Percentiles rank a stretch among this genome's conserved stretches.
These are phyloP conservation scores for Musa acuminata DNA, from an alignment of 176 grass and related monocot genomes.

Conservation along the genomic window DNA sequence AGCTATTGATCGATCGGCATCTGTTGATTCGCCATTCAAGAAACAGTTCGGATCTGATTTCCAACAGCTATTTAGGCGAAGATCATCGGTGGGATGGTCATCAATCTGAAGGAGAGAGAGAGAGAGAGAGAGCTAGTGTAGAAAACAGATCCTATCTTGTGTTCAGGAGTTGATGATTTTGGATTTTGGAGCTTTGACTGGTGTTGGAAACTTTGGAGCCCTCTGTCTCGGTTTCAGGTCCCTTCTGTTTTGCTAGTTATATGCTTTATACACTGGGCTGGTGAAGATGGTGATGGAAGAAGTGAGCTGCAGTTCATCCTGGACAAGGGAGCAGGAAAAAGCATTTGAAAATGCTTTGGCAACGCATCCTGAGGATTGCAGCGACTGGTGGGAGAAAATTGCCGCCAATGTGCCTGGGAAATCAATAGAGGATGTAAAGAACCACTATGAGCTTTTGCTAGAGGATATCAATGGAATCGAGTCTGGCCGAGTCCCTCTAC, in stretches of 20 bases:
- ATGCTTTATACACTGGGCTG: not conserved
- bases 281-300: not conserved
- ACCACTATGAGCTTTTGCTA: not conserved
- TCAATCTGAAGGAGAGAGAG: too few species aligned
- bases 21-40: too few species aligned
- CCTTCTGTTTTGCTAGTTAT: not conserved
- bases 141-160: too few species aligned
- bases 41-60: too few species aligned
- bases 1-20: too few species aligned
- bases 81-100: too few species aligned
- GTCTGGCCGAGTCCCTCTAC: constrained; percentile 1
- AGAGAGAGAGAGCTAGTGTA: too few species aligned
- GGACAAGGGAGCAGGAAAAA: constrained; percentile 14
- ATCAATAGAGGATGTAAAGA: not conserved
- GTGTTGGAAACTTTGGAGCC: not conserved
- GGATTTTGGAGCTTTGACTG: not conserved
- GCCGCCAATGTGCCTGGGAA: constrained; percentile 4
- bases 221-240: not conserved
- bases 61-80: too few species aligned
- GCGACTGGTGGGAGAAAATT: constrained; percentile 6
- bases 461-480: constrained; percentile 4
- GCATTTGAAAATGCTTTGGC: constrained; percentile 6
- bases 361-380: not conserved
- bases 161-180: too few species aligned
- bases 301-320: constrained; percentile 1